Percentiles rank a stretch among this genome's conserved stretches.
phyloP scores from a whole-genome alignment of 2,329 filamentous ascomycete species.

The Cercospora canescens region DNA sequence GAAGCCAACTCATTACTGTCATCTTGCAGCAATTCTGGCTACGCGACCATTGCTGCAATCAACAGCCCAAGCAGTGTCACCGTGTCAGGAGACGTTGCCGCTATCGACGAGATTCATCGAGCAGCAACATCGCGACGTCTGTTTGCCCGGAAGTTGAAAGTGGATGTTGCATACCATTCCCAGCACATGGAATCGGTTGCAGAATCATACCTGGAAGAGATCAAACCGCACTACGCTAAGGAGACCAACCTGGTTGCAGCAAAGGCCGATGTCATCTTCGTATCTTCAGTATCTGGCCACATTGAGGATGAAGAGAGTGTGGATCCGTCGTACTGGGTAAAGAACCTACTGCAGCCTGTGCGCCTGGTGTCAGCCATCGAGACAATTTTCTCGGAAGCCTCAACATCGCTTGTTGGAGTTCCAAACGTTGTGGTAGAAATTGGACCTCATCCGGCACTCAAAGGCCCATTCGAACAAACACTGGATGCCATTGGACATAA shows the following conservation, averaged over 20 bases:
- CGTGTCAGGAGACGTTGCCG: slow-evolving; percentile 41
- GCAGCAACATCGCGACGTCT: slow-evolving; percentile 36
- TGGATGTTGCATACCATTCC: slow-evolving; percentile 49
- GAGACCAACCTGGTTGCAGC: background rate
- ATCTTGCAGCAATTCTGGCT: slow-evolving; percentile 3
- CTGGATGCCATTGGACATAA: background rate
- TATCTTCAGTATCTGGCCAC: background rate
- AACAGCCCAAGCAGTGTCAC: slow-evolving; percentile 49
- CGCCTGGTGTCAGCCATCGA: background rate
- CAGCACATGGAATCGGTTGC: slow-evolving; percentile 34
- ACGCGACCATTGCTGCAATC: slow-evolving; percentile 25
- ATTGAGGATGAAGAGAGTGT: background rate
- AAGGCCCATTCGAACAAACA: slow-evolving; percentile 1
- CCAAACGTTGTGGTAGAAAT: slow-evolving; percentile 8
- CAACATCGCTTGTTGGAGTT: background rate
- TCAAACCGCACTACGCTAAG: background rate
- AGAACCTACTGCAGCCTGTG: slow-evolving; percentile 1
- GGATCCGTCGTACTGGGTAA: slow-evolving; percentile 5
- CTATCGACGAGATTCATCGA: slow-evolving; percentile 35
- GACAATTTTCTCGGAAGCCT: background rate
- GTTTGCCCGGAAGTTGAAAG: slow-evolving; percentile 43
- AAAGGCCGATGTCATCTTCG: background rate
- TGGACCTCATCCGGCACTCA: slow-evolving; percentile 12
- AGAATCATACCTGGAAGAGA: slow-evolving; percentile 8
- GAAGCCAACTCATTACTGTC: background rate